Evolutionary conservation across 1,284 basidiomycete genomes (phyloP).

Genomic region (Leccinum huronense): DNA sequence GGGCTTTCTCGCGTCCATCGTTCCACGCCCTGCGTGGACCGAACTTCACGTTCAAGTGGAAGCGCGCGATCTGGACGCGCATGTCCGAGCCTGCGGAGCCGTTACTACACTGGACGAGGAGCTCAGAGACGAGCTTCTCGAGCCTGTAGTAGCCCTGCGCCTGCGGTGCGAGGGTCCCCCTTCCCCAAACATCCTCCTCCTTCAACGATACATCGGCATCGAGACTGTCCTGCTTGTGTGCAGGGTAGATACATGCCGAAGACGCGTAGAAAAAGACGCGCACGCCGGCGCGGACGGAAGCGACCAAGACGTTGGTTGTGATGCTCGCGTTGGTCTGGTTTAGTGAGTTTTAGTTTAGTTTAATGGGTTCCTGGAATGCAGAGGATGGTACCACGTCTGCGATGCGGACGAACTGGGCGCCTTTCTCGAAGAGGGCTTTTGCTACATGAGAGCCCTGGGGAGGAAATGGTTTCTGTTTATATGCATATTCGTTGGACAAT

Average conservation of each 20-base stretch:
- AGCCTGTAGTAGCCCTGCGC: conserved; percentile 54
- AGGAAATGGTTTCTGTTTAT: not conserved
- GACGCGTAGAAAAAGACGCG: conserved; percentile 54
- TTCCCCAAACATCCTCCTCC: conserved; percentile 45
- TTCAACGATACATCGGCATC: conserved; percentile 42
- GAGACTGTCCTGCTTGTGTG: conserved; percentile 38
- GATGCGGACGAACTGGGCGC: conserved; percentile 40
- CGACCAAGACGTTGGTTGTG: conserved; percentile 46
- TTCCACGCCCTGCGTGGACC: conserved; percentile 54
- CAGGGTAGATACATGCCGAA: conserved; percentile 59
- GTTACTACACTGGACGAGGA: conserved; percentile 39
- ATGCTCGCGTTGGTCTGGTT: conserved; percentile 46
- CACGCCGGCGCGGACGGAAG: conserved; percentile 40
- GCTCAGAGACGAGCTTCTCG: conserved; percentile 55
- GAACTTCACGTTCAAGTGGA: conserved; percentile 56
- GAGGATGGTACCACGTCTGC: conserved; percentile 40
- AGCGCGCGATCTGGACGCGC: conserved; percentile 49
- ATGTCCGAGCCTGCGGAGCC: conserved; percentile 28
- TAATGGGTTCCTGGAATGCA: conserved; percentile 24
- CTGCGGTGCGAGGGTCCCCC: conserved; percentile 40
- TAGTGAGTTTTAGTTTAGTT: too few relatives aligned
- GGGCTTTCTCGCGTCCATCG: conserved; percentile 57
- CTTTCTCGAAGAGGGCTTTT: conserved; percentile 35
- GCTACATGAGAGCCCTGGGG: conserved; percentile 54
- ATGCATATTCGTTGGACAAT: not conserved